Base-by-base conservation (phyloP, 2,329 filamentous ascomycete species). In the Coniella vitis region DNA sequence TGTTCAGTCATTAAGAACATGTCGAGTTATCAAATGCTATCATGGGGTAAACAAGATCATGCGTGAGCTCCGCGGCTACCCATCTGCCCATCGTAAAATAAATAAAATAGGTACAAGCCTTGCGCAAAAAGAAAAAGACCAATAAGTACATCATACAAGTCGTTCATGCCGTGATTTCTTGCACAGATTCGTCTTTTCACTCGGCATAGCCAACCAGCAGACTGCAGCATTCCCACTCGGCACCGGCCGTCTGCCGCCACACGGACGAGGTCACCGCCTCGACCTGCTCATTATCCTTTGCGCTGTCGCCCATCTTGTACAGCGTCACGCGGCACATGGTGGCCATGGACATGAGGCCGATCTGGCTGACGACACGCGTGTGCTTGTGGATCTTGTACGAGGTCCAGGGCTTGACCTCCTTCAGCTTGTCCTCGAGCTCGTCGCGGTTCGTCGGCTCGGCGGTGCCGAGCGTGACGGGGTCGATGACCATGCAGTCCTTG, bases 401-500 rank as follows among this genome's bases (percentile, higher is more conserved):
- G 7, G 58, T 55, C 52, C 58, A 58, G 8, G 56, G 56, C 49
- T 59, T 58, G 48, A 56, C 59, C 22, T 57, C 51, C 35, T 59
- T 55, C 17, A 68, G 56, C 19, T 57, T 56, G 44, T 64, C 56
- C 29, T 62, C 57, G 38, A 66, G 59, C 46, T 60, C 59, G 20
- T 49, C 53, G 48, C 63, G 58, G 36, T 61, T 59, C 10, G 58
- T 51, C 20, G 59, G 53, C 4, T 57, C 57, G 39, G 56, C 41
- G 42, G 55, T 54, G 10, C 62, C 59, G 8, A 59, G 57, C 9
- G 66, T 55, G 20, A 68, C 53, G 19, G 64, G 64, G 57, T 64
- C 65, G 54, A 65, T 60, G 58, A 68, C 64, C 55, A 65, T 57
- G 58, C 61, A 64, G 58, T 67, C 65, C 53, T 64, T 59, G 51